Evolutionary conservation across 495 filamentous ascomycete genomes (phyloP).

Genomic region (Ramalina intermedia): DNA sequence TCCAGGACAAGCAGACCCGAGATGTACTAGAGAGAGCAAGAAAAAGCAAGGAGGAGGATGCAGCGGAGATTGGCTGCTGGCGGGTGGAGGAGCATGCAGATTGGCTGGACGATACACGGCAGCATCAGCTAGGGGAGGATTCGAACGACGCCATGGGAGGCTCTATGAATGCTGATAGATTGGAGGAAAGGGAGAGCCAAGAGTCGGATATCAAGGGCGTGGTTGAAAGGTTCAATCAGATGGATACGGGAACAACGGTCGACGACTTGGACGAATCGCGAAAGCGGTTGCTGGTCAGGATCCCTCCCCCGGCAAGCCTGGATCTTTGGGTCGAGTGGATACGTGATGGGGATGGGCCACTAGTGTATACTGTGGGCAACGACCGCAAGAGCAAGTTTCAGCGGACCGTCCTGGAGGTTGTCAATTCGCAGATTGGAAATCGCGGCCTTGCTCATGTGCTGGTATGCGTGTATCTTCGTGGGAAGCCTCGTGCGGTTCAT

Average conservation of each 20-base stretch:
- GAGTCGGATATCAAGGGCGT: constrained; percentile 1
- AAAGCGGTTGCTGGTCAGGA: constrained; percentile 7
- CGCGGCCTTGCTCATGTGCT: constrained; percentile 8
- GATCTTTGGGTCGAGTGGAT: constrained; percentile 2
- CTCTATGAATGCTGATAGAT: background rate
- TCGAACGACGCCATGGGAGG: background rate
- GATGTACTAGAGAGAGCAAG: constrained; percentile 12
- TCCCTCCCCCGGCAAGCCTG: constrained; percentile 9
- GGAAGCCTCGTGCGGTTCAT: background rate
- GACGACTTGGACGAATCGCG: background rate
- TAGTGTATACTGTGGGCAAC: background rate
- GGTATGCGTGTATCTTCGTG: constrained; percentile 2
- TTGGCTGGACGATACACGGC: constrained; percentile 11
- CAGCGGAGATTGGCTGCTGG: constrained; percentile 13
- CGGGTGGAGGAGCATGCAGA: constrained; percentile 16
- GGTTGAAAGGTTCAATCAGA: constrained; percentile 8
- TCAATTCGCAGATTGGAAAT: constrained; percentile 1
- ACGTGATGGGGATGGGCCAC: background rate
- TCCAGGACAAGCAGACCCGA: constrained; percentile 5
- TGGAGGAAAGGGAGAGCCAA: background rate
- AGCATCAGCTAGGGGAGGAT: background rate
- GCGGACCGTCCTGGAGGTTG: constrained; percentile 1
- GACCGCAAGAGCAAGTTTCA: constrained; percentile 8
- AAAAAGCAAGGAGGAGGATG: constrained; percentile 9
- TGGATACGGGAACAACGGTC: constrained; percentile 3